Conservation (phyloP, 2,329 filamentous ascomycete genomes). For the Onygenales sp. region DNA sequence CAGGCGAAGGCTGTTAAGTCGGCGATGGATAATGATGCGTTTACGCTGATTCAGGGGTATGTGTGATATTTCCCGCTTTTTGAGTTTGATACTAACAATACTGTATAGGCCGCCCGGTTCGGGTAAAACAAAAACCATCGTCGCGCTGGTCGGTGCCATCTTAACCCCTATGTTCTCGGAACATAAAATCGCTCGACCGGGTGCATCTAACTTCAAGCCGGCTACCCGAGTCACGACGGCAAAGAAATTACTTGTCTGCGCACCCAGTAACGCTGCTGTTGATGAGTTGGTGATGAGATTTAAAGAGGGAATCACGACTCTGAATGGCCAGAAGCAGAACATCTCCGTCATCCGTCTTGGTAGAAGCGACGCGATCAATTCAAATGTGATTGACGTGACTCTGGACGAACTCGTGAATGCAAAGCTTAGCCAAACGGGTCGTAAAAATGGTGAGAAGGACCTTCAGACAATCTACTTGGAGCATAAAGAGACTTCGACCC, state of each 20-base stretch:
- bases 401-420: constrained; percentile 82
- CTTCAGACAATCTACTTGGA: constrained; percentile 61
- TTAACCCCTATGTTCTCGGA: constrained; percentile 51
- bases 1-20: constrained; percentile 89
- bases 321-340: constrained; percentile 60
- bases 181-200: constrained; percentile 38
- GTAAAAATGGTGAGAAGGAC: constrained; percentile 41
- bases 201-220: constrained; percentile 30
- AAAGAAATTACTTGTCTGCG: constrained; percentile 91
- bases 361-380: constrained; percentile 84
- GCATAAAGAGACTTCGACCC: constrained; percentile 51
- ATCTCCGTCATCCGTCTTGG: constrained; percentile 85
- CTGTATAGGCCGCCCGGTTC: constrained; percentile 71
- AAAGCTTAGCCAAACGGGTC: constrained; percentile 46
- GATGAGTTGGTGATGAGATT: constrained; percentile 91
- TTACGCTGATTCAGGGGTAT: constrained; percentile 87
- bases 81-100: constrained; percentile 1
- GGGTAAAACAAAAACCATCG: constrained; percentile 96
- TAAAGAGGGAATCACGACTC: constrained; percentile 74
- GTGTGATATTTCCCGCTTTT: constrained; percentile 14
- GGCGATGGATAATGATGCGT: constrained; percentile 89
- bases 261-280: constrained; percentile 96
- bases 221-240: constrained; percentile 30
- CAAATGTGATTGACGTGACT: constrained; percentile 79
- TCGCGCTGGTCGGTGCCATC: constrained; percentile 87